Base-by-base conservation (phyloP, 805 yeast genomes). In the Candida orba region DNA sequence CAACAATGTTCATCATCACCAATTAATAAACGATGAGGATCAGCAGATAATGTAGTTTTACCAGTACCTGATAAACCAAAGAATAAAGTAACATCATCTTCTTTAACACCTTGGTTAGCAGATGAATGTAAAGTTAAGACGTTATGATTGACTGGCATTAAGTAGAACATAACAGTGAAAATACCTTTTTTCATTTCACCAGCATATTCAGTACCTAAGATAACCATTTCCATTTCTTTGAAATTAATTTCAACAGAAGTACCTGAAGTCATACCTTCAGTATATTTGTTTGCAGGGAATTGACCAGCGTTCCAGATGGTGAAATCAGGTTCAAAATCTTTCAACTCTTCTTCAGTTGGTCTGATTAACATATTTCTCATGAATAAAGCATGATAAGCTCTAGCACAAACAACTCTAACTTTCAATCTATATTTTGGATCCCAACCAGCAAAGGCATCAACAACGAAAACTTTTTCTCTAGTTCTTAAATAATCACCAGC, bases 111-210 rank as follows among this genome's bases (percentile, higher is more conserved):
- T 73, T 88, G 95, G 73, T 91, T 91, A 54, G 91, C 87, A 51
- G 96, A 86, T 3, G 97, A 90, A 70, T 91, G 98, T 65, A 91
- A 77, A 34, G 98, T 93, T 64, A 91, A 79, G 47, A 91, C 89
- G 59, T 86, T 69, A 74, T 90, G 85, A 67, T 78, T 87, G 56
- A 93, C 82, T 45, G 99, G 99, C 97, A 90, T 90, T 67, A 93
- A 75, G 76, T 91, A 91, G 73, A 93, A 91, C 99, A 91, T 91
- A 49, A 91, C 98, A 20, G 98, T 89, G 78, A 91, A 89, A 60
- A 91, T 89, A 73, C 99, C 99, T 75, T 91, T 91, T 76, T 91
- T 91, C 99, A 91, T 91, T 75, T 91, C 99, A 61, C 99, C 99
- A 43, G 99, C 99, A 63, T 91, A 91, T 74, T 91, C 99, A 37